These are phyloP conservation scores for Suaeda aralocaspica DNA, from an alignment of 148 eudicot genomes.

Conservation along the genomic window DNA sequence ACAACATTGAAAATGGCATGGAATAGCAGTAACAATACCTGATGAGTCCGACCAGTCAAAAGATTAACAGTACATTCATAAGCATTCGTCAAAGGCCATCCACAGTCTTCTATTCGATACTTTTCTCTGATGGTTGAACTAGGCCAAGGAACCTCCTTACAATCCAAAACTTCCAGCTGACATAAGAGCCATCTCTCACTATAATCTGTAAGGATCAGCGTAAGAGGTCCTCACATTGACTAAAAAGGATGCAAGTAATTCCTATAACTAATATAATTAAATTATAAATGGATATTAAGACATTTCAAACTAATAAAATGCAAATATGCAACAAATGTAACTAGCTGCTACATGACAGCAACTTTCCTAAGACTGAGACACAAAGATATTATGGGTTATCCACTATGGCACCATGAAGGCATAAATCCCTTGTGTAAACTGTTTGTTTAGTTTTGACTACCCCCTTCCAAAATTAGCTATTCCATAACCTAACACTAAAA, in stretches of 20 bases:
- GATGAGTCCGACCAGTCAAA: constrained; percentile 94
- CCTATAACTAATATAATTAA: neutral
- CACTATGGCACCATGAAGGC: too few relatives aligned
- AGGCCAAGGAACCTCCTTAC: constrained; percentile 94
- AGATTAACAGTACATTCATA: constrained; percentile 88
- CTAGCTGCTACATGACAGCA: neutral
- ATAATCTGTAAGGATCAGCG: constrained; percentile 38
- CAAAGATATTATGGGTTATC: neutral
- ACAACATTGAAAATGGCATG: neutral
- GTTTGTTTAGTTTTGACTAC: too few relatives aligned
- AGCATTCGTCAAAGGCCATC: constrained; percentile 78
- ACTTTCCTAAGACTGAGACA: neutral
- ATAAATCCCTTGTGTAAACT: neutral
- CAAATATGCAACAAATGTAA: neutral
- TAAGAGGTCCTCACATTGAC: neutral
- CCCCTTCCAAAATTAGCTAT: too few relatives aligned
- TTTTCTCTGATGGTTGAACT: constrained; percentile 34
- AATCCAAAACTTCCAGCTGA: constrained; percentile 84
- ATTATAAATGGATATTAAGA: neutral
- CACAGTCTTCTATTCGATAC: constrained; percentile 60
- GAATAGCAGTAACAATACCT: constrained; percentile 44
- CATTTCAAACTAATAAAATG: neutral
- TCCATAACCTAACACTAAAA: too few relatives aligned
- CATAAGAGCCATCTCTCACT: constrained; percentile 69
- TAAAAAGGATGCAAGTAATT: neutral